These are phyloP conservation scores for Cystobasidium onofrii DNA, from an alignment of 768 basidiomycete genomes.

Conservation along the genomic window DNA sequence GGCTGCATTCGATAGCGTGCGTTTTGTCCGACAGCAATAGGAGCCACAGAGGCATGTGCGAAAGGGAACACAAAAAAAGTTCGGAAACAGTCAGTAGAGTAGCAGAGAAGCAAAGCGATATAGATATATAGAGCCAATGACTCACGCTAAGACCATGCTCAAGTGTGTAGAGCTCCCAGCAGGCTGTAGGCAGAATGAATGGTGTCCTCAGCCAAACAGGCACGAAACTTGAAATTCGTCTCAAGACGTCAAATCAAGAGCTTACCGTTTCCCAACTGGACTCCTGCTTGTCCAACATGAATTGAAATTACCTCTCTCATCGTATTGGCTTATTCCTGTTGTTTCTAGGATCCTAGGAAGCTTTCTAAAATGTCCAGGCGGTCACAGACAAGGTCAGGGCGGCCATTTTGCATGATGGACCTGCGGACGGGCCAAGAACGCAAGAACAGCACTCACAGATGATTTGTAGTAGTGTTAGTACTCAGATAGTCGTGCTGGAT, in stretches of 20 bases:
- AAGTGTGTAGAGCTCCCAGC: constrained; percentile 94
- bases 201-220: not conserved
- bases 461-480: too few species aligned
- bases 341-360: not conserved
- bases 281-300: constrained; percentile 67
- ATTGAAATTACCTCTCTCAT: constrained; percentile 18
- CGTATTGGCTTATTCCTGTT: not conserved
- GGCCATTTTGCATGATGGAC: not conserved
- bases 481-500: not conserved
- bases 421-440: not conserved
- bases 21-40: constrained; percentile 39
- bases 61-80: not conserved
- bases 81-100: not conserved
- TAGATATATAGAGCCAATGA: constrained; percentile 32
- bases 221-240: not conserved
- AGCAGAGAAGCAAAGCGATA: not conserved
- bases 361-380: not conserved
- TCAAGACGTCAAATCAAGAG: not conserved
- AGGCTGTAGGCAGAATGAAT: constrained; percentile 73
- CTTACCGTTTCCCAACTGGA: constrained; percentile 56
- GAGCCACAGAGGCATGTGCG: constrained; percentile 26
- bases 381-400: not conserved
- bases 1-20: constrained; percentile 53
- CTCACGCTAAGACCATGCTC: constrained; percentile 94
- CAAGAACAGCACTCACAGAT: not conserved